These are phyloP conservation scores for Alternaria alternata DNA, from an alignment of 2,329 filamentous ascomycete species.

Conservation along the genomic window DNA sequence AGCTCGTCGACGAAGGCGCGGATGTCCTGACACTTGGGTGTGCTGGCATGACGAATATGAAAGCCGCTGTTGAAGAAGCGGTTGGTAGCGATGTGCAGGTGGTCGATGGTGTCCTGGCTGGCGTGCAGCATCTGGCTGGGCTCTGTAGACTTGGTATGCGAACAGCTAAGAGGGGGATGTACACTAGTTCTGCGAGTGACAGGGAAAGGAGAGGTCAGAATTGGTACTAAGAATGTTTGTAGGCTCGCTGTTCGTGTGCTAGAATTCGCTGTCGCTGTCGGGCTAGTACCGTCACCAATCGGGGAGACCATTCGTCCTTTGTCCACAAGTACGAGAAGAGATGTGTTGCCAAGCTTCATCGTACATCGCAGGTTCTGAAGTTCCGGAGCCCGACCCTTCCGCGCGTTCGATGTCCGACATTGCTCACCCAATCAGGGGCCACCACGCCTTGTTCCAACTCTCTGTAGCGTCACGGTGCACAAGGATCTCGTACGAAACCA, in stretches of 20 bases:
- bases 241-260: not conserved
- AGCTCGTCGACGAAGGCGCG: slow-evolving; percentile 53
- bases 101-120: slow-evolving; percentile 61
- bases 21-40: slow-evolving; percentile 58
- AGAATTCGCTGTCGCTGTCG: not conserved
- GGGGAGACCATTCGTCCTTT: not conserved
- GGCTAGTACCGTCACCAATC: not conserved
- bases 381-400: no score
- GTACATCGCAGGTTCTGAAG: no score
- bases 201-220: not conserved
- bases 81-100: slow-evolving; percentile 59
- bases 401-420: no score
- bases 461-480: no score
- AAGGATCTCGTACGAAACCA: no score
- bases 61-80: slow-evolving; percentile 56
- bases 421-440: no score
- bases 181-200: slow-evolving; percentile 46
- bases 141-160: slow-evolving; percentile 56
- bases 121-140: slow-evolving; percentile 57
- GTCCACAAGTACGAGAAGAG: not conserved
- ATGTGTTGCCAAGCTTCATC: no score
- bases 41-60: slow-evolving; percentile 60
- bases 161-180: slow-evolving; percentile 57
- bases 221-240: not conserved
- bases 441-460: no score